These are phyloP conservation scores for Penicillium concentricum DNA, from an alignment of 2,329 filamentous ascomycete genomes.

Conservation along the genomic window DNA sequence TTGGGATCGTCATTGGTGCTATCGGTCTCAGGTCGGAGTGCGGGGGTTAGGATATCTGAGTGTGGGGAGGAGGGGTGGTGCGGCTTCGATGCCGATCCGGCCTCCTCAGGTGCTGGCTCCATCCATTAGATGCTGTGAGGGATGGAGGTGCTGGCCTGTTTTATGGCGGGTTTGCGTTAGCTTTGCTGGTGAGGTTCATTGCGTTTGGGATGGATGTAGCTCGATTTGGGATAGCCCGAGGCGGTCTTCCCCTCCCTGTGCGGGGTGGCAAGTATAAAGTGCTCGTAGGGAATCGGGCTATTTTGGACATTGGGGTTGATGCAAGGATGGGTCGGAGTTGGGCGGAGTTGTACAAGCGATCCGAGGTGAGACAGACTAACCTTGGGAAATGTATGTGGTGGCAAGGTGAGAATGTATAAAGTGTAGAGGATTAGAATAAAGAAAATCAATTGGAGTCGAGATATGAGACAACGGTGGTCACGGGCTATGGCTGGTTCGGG, in stretches of 20 bases:
- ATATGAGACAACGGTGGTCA: conserved; percentile 3
- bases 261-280: conserved; percentile 6
- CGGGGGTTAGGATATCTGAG: conserved; percentile 7
- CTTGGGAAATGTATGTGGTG: not conserved
- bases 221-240: not conserved
- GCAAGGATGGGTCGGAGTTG: not conserved
- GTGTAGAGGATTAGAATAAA: not conserved
- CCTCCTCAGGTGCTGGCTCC: conserved; percentile 43
- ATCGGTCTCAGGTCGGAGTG: not conserved
- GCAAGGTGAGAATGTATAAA: not conserved
- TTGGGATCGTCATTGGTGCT: not conserved
- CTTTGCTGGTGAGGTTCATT: not conserved
- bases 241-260: not conserved
- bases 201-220: not conserved
- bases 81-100: conserved; percentile 30
- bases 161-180: not conserved
- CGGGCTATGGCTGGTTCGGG: not conserved
- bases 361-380: conserved; percentile 1
- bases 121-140: conserved; percentile 38
- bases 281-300: not conserved
- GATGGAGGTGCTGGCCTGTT: conserved; percentile 1
- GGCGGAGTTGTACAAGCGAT: not conserved
- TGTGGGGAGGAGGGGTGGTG: conserved; percentile 23
- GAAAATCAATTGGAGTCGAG: conserved; percentile 1
- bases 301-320: not conserved